A percentile compares a stretch with the other conserved stretches of the same genome.
These are phyloP conservation scores for Rhizoctonia solani DNA, from an alignment of 1,284 basidiomycete genomes.

Conservation along the genomic window DNA sequence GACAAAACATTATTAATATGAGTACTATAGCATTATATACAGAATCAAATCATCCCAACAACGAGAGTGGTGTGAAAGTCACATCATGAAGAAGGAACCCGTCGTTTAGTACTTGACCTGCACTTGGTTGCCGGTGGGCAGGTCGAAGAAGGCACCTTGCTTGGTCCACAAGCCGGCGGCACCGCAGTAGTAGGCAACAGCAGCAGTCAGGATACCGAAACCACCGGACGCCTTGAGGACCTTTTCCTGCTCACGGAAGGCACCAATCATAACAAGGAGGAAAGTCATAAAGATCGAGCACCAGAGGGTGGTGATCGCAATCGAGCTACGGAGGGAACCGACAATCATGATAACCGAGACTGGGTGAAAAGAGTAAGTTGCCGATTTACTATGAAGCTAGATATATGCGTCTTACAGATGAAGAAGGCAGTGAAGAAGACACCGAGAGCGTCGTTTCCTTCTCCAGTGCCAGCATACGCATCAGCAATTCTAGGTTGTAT, in stretches of 20 bases:
- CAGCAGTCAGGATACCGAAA: constrained; percentile 69
- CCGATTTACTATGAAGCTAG: neutral
- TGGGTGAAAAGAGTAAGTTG: neutral
- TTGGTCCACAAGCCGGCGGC: constrained; percentile 60
- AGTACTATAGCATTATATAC: neutral
- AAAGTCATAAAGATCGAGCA: constrained; percentile 50
- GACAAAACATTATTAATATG: neutral
- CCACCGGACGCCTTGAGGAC: constrained; percentile 69
- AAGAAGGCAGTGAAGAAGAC: constrained; percentile 34
- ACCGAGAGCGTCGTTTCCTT: neutral
- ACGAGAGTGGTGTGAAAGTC: neutral
- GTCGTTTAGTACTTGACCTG: constrained; percentile 33
- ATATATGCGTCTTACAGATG: constrained; percentile 42
- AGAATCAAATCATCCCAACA: constrained; percentile 19
- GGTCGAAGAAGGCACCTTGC: constrained; percentile 43
- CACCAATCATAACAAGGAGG: constrained; percentile 41
- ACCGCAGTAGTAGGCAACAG: constrained; percentile 70
- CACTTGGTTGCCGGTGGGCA: constrained; percentile 34
- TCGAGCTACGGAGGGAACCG: constrained; percentile 44
- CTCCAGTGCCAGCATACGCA: constrained; percentile 36
- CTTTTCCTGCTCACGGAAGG: constrained; percentile 37
- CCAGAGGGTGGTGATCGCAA: constrained; percentile 48
- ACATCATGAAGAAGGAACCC: neutral
- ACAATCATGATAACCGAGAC: constrained; percentile 40
- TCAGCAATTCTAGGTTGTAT: constrained; percentile 37